Evolutionary conservation across 2,329 filamentous ascomycete genomes (phyloP).

Genomic region (Colletotrichum sublineola): DNA sequence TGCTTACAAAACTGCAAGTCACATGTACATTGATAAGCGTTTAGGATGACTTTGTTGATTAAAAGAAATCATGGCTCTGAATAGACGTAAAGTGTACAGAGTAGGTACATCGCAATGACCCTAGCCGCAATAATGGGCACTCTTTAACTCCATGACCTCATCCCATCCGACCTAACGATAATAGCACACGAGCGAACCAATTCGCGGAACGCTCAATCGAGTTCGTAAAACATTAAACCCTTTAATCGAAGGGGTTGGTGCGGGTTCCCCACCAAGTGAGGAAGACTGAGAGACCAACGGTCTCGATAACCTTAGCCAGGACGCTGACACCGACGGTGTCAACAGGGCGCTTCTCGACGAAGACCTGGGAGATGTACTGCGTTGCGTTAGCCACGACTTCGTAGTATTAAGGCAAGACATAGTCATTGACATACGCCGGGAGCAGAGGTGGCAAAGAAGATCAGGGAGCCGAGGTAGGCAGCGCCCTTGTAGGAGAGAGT

Average conservation of each 20-base stretch:
- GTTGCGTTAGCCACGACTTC: background rate
- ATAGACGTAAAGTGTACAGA: slow-evolving; percentile 22
- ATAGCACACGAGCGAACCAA: slow-evolving; percentile 33
- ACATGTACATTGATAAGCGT: accelerated
- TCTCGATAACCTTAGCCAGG: slow-evolving; percentile 90
- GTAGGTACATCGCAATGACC: slow-evolving; percentile 37
- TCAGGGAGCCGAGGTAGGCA: slow-evolving; percentile 89
- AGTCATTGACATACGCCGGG: slow-evolving; percentile 74
- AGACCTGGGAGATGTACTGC: slow-evolving; percentile 86
- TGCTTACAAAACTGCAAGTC: background rate
- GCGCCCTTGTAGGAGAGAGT: slow-evolving; percentile 98
- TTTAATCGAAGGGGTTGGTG: slow-evolving; percentile 90
- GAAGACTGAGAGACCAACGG: slow-evolving; percentile 90
- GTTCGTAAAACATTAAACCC: slow-evolving; percentile 38
- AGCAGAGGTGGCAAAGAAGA: slow-evolving; percentile 92
- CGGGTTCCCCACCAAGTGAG: slow-evolving; percentile 98
- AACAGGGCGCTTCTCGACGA: slow-evolving; percentile 91
- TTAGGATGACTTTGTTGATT: slow-evolving; percentile 12
- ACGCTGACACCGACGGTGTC: slow-evolving; percentile 91
- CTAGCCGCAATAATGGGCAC: slow-evolving; percentile 17
- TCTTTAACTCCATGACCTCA: slow-evolving; percentile 41
- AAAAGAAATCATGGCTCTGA: slow-evolving; percentile 23
- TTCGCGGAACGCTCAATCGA: background rate
- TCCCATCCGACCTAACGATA: slow-evolving; percentile 31
- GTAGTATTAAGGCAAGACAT: background rate